Conservation (phyloP, 495 filamentous ascomycete species). For the Podospora fimiseda region DNA sequence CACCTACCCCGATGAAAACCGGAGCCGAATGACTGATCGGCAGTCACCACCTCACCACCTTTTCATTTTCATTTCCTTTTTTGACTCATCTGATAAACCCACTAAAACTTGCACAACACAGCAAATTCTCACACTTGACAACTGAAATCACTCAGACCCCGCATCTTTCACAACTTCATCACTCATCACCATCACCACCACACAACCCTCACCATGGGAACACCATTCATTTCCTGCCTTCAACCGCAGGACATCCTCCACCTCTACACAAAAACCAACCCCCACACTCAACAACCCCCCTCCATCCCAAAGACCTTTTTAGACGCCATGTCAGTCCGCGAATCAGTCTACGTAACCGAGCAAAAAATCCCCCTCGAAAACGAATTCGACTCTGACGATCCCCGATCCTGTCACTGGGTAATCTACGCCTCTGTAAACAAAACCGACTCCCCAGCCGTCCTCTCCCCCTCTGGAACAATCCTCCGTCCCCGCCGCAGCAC, state of each 20-base stretch:
- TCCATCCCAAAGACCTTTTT: conserved; percentile 55
- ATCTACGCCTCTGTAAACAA: conserved; percentile 53
- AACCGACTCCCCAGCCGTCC: conserved; percentile 28
- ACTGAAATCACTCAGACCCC: too few relatives aligned
- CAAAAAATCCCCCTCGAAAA: conserved; percentile 59
- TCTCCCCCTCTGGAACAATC: conserved; percentile 26
- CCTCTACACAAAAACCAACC: conserved; percentile 37
- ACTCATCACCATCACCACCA: too few relatives aligned
- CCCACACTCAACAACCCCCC: conserved; percentile 3
- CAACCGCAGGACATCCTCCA: conserved; percentile 19
- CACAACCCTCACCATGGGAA: not conserved
- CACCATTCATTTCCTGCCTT: not conserved
- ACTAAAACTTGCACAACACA: not conserved
- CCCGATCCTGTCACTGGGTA: conserved; percentile 65
- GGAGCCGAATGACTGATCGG: not conserved
- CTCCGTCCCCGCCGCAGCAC: conserved; percentile 29
- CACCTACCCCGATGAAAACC: not conserved
- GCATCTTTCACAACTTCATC: not conserved
- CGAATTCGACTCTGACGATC: conserved; percentile 77
- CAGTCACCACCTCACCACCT: too few relatives aligned
- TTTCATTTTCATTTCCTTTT: not conserved
- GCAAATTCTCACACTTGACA: too few relatives aligned
- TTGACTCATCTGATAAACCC: not conserved
- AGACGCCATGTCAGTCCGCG: conserved; percentile 73
- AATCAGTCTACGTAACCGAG: conserved; percentile 70